Evolutionary conservation across 805 yeast genomes (phyloP).

Genomic region (Yamadazyma laniorum): DNA sequence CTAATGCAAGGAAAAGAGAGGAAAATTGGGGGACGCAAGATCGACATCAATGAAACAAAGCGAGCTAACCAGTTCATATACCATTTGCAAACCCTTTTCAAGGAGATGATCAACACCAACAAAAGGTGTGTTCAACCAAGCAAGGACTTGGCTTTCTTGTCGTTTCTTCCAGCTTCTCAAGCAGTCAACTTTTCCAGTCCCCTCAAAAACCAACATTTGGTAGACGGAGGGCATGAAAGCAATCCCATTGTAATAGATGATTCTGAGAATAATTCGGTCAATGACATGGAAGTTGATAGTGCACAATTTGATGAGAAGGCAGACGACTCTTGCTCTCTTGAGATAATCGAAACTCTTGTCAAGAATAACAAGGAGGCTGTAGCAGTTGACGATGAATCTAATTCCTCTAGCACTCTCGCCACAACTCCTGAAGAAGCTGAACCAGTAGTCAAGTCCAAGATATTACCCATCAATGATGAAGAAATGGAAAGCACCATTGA

Average conservation of each 20-base stretch:
- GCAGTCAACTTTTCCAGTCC: conserved; percentile 45
- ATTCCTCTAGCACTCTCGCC: not conserved
- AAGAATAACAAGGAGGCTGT: not conserved
- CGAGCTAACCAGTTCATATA: conserved; percentile 81
- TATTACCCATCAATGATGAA: conserved; percentile 48
- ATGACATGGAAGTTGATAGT: conserved; percentile 1
- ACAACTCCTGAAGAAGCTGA: conserved; percentile 2
- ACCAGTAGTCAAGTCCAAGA: conserved; percentile 12
- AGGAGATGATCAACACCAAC: conserved; percentile 62
- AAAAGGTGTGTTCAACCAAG: conserved; percentile 74
- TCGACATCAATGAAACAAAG: conserved; percentile 72
- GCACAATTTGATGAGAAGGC: not conserved
- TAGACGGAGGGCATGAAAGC: conserved; percentile 3
- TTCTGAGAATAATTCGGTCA: conserved; percentile 12
- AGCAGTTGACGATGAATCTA: not conserved
- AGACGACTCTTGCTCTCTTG: not conserved
- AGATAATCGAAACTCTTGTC: conserved; percentile 1
- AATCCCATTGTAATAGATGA: conserved; percentile 11
- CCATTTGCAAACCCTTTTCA: conserved; percentile 67
- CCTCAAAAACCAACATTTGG: not conserved
- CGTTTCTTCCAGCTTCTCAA: conserved; percentile 71
- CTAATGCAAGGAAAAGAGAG: conserved; percentile 19
- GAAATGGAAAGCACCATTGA: conserved; percentile 75
- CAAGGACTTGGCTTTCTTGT: conserved; percentile 81
- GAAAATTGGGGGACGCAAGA: conserved; percentile 84